A percentile compares a stretch with the other conserved stretches of the same genome.
phyloP scores from a whole-genome alignment of 2,329 filamentous ascomycete genomes.

The Fusarium guadeloupense region DNA sequence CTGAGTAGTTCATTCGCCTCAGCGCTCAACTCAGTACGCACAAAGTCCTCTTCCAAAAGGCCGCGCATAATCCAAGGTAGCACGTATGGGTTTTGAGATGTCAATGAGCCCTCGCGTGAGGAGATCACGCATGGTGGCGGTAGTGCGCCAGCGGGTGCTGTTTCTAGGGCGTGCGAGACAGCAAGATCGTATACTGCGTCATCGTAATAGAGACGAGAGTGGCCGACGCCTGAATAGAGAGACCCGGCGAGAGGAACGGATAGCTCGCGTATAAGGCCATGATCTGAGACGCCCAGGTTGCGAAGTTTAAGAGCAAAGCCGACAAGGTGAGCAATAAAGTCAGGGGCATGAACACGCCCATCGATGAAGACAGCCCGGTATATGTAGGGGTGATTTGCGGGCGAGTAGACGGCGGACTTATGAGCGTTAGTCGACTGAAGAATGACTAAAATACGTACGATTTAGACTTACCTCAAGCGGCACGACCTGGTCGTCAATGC shows the following conservation, averaged over 20 bases:
- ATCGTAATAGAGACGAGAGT: conserved; percentile 93
- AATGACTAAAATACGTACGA: not conserved
- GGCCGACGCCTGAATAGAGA: conserved; percentile 90
- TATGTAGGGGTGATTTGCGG: conserved; percentile 88
- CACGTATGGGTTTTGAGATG: conserved; percentile 82
- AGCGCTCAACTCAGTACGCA: conserved; percentile 78
- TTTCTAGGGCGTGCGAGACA: conserved; percentile 78
- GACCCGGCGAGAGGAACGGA: conserved; percentile 89
- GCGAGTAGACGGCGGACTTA: conserved; percentile 86
- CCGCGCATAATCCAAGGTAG: conserved; percentile 96
- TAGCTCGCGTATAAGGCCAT: conserved; percentile 90
- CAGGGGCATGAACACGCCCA: conserved; percentile 87
- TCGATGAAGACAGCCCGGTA: conserved; percentile 97
- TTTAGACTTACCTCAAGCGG: conserved; percentile 77
- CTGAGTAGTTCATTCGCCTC: conserved; percentile 83
- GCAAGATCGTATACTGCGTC: conserved; percentile 83
- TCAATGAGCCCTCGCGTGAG: conserved; percentile 46
- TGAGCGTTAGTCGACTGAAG: conserved; percentile 40
- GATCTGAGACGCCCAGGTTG: conserved; percentile 91
- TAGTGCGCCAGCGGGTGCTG: conserved; percentile 61
- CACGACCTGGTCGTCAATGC: conserved; percentile 96
- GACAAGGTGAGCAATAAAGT: conserved; percentile 92
- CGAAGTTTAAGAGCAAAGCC: conserved; percentile 93
- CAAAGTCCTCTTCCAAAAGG: conserved; percentile 88
- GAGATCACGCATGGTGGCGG: conserved; percentile 40